phyloP scores from a whole-genome alignment of 2,329 filamentous ascomycete genomes.

The Ceratocystis destructans region DNA sequence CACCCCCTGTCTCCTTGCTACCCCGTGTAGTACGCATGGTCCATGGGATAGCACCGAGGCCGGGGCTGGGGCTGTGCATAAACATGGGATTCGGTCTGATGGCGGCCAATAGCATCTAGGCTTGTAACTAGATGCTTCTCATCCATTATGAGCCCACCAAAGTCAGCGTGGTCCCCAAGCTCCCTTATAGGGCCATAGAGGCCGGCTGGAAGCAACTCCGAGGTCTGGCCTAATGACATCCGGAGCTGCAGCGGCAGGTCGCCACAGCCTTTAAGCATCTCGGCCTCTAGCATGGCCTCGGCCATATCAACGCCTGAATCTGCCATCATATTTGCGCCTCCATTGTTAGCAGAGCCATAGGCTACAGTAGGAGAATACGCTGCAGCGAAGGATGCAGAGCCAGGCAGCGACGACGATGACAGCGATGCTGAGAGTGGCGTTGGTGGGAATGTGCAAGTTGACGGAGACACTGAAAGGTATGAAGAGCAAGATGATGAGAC shows the following conservation, averaged over 20 bases:
- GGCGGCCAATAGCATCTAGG: too few species aligned
- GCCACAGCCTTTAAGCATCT: background rate
- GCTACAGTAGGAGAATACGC: background rate
- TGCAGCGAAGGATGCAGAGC: background rate
- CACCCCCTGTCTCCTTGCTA: too few species aligned
- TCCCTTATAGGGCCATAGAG: too few species aligned
- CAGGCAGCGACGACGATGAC: background rate
- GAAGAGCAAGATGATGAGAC: slow-evolving; percentile 2
- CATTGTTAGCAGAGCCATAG: background rate
- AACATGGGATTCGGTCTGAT: too few species aligned
- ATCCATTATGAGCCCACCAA: too few species aligned
- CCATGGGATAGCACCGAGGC: too few species aligned
- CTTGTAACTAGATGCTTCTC: too few species aligned
- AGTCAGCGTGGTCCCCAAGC: too few species aligned
- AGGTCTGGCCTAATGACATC: background rate
- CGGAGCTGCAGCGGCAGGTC: background rate
- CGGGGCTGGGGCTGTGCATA: too few species aligned
- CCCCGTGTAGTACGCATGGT: too few species aligned
- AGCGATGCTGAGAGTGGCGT: background rate
- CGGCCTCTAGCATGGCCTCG: background rate
- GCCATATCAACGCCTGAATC: background rate
- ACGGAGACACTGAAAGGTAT: background rate
- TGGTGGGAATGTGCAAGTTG: slow-evolving; percentile 23
- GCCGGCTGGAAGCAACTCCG: too few species aligned
- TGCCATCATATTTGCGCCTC: background rate